Evolutionary conservation across 441 rosid genomes (phyloP), one percentile per base, ranked within the genome.

Genomic region (Dalechampia spathulata): DNA sequence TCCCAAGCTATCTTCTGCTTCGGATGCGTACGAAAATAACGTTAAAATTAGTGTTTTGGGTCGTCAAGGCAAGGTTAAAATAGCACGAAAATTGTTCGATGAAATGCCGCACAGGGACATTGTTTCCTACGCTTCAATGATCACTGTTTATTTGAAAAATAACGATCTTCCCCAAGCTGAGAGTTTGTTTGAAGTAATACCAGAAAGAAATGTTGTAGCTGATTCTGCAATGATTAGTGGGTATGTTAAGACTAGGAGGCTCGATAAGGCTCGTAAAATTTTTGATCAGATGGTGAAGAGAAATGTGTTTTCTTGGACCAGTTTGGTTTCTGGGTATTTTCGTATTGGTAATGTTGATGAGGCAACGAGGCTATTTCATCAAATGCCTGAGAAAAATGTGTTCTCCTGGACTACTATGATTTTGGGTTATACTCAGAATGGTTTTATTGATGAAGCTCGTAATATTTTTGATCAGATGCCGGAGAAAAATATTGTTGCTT

Each of bases 251-350:
- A 71, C 55, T 11, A 71, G 71, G 7, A 49, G 55, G 21, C 7
- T 74, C 15, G 60, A 46, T 37, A 58, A 67, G 39, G 75, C 73
- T 7, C 63, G 70, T 36, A 54, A 45, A 28, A 36, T 68, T 0
- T 77, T 77, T 28, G 55, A 74, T 12, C 38, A 47, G 7, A 77
- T 74, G 76, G 25, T 30, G 1, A 58, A 66, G 52, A 66, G 75
- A 50, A 77, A 69, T 58, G 75, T 56, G 21, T 68, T 63, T 27
- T 71, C 78, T 0, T 71, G 78, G 75, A 71, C 73, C 20, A 66
- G 63, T 66, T 60, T 74, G 68, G 57, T 71, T 65, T 77, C 75
- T 8, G 77, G 79, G 37, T 74, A 73, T 61, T 65, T 71, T 39
- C 23, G 45, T 50, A 27, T 57, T 19, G 62, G 78, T 17, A 49